Evolutionary conservation across 768 basidiomycete species (phyloP).

Genomic region (Leccinum uliginosum): DNA sequence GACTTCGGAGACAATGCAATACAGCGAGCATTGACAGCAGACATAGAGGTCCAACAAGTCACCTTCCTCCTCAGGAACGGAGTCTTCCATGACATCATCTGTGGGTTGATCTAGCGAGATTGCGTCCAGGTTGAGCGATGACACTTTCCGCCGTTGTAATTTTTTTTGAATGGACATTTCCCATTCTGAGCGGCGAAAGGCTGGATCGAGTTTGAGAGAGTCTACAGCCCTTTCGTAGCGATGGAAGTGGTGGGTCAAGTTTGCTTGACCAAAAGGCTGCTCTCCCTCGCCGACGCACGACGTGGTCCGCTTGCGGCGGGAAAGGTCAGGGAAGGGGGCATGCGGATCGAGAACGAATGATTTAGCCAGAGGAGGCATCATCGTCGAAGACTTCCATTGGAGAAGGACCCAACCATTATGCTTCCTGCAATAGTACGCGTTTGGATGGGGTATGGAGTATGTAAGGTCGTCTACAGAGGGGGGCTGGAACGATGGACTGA

Average conservation of each 20-base stretch:
- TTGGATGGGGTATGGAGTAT: slow-evolving; percentile 73
- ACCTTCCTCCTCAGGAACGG: slow-evolving; percentile 37
- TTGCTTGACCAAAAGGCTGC: slow-evolving; percentile 42
- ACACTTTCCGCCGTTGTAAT: slow-evolving; percentile 50
- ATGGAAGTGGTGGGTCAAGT: slow-evolving; percentile 82
- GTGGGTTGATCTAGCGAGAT: slow-evolving; percentile 19
- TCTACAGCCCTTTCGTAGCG: slow-evolving; percentile 67
- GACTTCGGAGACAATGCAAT: slow-evolving; percentile 63
- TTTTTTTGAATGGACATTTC: slow-evolving; percentile 47
- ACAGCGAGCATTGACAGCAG: slow-evolving; percentile 81
- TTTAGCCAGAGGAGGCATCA: slow-evolving; percentile 55
- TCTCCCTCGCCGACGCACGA: slow-evolving; percentile 54
- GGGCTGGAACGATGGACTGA: slow-evolving; percentile 18
- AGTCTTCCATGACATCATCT: slow-evolving; percentile 32
- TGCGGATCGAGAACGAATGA: slow-evolving; percentile 43
- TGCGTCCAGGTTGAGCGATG: slow-evolving; percentile 33
- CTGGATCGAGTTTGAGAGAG: slow-evolving; percentile 60
- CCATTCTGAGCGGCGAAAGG: slow-evolving; percentile 59
- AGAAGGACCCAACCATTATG: slow-evolving; percentile 83
- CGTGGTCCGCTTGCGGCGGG: slow-evolving; percentile 41
- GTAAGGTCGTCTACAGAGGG: slow-evolving; percentile 63
- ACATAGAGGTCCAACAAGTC: slow-evolving; percentile 72
- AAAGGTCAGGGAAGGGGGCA: slow-evolving; percentile 51
- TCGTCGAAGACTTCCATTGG: slow-evolving; percentile 59
- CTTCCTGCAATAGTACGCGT: slow-evolving; percentile 77